Evolutionary conservation across 768 basidiomycete species (phyloP), one percentile per base, ranked within the genome.

Genomic region (Rhodotorula taiwanensis): DNA sequence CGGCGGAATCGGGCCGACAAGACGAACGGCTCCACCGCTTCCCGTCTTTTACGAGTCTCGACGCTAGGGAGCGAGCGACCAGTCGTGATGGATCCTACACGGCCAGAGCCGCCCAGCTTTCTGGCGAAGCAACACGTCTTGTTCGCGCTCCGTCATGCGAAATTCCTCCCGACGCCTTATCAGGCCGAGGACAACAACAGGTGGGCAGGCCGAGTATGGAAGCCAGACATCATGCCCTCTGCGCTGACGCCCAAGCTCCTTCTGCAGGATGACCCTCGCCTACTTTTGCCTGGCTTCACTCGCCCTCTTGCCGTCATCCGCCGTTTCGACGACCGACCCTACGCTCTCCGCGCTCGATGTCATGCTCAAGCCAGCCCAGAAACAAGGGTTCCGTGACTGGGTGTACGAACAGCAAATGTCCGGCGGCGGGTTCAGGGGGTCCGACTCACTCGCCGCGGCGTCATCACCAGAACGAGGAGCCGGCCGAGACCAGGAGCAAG

Each of bases 271-370:
- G 72, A 89, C 88, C 7, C 74, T 95, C 52, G 84, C 81, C 23
- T 97, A 91, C 78, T 99, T 98, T 74, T 90, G 87, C 70, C 77
- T 98, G 25, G 86, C 90, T 0, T 81, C 83, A 0, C 78, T 99
- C 41, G 93, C 97, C 72, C 76, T 98, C 34, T 79, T 91, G 21
- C 67, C 67, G 5, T 21, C 58, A 1, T 30, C 55, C 4, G 48
- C 58, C 30, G 60, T 30, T 21, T 16, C 67, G 1, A 27, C 49
- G 15, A 83, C 80, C 4, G 73, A 77, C 0, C 65, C 86, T 2
- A 2, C 7, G 1, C 55, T 9, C 7, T 49, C 53, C 2, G 66
- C 62, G 5, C 47, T 61, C 33, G 73, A 80, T 9, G 67, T 68
- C 7, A 82, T 81, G 67, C 80, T 80, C 2, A 80, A 74, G 14